A percentile compares a stretch with the other conserved stretches of the same genome.
Evolutionary conservation across 176 grass and related monocot species (phyloP).

Genomic region (Cenchrus purpureus): DNA sequence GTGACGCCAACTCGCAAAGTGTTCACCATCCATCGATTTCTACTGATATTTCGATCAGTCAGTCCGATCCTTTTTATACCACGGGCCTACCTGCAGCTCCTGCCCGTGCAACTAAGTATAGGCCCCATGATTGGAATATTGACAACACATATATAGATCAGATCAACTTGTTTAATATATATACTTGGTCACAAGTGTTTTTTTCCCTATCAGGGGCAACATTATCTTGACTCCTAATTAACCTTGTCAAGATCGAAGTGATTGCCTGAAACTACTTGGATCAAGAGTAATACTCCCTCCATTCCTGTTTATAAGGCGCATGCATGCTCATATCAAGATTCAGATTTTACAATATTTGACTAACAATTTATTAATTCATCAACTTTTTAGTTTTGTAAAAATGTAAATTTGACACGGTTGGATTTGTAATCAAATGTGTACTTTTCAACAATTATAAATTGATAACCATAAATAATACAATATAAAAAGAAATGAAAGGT

Average conservation of each 20-base stretch:
- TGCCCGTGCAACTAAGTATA: not conserved
- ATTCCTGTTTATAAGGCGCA: too few species aligned
- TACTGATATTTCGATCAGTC: not conserved
- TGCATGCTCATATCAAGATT: too few species aligned
- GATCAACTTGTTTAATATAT: not conserved
- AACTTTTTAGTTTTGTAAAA: too few species aligned
- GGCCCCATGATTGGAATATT: not conserved
- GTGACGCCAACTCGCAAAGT: constrained; percentile 56
- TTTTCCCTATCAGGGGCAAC: not conserved
- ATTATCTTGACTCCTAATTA: not conserved
- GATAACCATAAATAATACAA: too few species aligned
- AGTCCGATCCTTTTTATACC: not conserved
- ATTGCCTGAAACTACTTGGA: not conserved
- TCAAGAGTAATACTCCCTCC: too few species aligned
- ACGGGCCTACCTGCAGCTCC: not conserved
- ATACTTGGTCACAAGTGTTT: not conserved
- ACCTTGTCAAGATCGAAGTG: not conserved
- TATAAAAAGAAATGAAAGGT: too few species aligned
- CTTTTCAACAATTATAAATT: too few species aligned
- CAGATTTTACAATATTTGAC: too few species aligned
- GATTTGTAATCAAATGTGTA: too few species aligned
- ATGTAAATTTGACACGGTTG: too few species aligned
- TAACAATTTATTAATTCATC: too few species aligned
- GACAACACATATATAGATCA: not conserved
- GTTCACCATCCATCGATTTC: not conserved